Evolutionary conservation across 176 grass and related monocot genomes (phyloP).

Genomic region (Rhipidocladum racemiflorum): DNA sequence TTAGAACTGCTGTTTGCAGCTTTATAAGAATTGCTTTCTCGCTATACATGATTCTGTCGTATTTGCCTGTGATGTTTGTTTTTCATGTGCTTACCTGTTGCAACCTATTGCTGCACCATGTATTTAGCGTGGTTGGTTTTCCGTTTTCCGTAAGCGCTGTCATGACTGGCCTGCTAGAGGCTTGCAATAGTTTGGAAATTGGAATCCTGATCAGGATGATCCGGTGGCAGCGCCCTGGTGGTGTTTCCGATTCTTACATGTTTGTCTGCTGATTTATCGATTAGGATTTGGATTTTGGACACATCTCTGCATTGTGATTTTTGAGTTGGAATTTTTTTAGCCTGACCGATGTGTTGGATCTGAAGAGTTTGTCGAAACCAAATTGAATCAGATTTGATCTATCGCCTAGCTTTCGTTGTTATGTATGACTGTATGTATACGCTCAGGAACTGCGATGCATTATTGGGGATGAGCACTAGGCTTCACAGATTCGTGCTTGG

Average conservation of each 20-base stretch:
- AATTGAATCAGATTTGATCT: neutral
- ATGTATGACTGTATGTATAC: neutral
- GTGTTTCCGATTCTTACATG: neutral
- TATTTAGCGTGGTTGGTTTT: too few relatives aligned
- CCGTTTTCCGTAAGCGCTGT: neutral
- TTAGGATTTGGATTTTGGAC: neutral
- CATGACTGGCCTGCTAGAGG: neutral
- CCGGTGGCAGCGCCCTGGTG: too few relatives aligned
- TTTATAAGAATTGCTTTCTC: neutral
- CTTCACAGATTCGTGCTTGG: neutral
- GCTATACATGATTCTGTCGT: too few relatives aligned
- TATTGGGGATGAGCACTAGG: neutral
- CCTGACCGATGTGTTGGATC: too few relatives aligned
- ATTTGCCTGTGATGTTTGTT: neutral
- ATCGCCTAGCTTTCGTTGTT: neutral
- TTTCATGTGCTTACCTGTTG: neutral
- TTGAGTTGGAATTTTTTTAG: too few relatives aligned
- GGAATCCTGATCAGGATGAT: neutral
- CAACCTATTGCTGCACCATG: neutral
- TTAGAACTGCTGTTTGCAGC: slow-evolving; percentile 14
- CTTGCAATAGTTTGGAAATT: neutral
- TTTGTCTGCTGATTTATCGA: neutral
- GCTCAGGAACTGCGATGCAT: too few relatives aligned
- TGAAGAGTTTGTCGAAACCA: too few relatives aligned
- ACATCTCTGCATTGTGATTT: neutral